Conservation (phyloP, 306 rosid genomes). For the Styphnolobium japonicum region DNA sequence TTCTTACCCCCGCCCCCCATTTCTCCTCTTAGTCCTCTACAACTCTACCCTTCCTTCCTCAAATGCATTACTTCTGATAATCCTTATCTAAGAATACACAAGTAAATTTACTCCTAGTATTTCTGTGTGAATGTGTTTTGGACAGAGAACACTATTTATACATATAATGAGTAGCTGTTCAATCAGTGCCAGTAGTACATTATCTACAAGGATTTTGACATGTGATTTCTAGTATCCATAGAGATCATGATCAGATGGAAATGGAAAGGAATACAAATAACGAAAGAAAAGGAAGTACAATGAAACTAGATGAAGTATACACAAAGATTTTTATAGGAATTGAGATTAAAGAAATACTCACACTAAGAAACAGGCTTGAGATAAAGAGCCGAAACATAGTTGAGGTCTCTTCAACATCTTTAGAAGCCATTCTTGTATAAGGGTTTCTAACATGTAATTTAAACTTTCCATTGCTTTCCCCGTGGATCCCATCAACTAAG, state of each 20-base stretch:
- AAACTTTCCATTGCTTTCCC: constrained; percentile 64
- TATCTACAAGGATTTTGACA: neutral
- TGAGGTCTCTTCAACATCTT: constrained; percentile 64
- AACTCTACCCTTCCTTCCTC: neutral
- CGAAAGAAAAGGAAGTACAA: neutral
- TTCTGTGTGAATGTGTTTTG: neutral
- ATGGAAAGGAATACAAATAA: constrained; percentile 17
- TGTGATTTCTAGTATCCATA: neutral
- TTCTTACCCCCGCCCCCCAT: neutral
- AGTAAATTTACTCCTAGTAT: neutral
- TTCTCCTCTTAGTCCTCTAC: neutral
- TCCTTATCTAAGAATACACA: neutral
- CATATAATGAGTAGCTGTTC: neutral
- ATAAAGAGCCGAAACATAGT: constrained; percentile 74
- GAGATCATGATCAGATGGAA: constrained; percentile 12
- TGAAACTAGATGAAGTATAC: neutral
- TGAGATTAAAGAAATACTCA: constrained; percentile 45
- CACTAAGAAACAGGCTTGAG: constrained; percentile 86
- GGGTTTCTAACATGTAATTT: constrained; percentile 73
- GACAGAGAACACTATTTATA: neutral
- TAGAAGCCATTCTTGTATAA: constrained; percentile 76
- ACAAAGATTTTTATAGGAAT: neutral
- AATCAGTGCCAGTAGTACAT: neutral
- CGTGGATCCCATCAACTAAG: constrained; percentile 77
- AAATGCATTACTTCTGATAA: neutral